These are phyloP conservation scores for Penicillium olsonii DNA, from an alignment of 2,329 filamentous ascomycete species.

Conservation along the genomic window DNA sequence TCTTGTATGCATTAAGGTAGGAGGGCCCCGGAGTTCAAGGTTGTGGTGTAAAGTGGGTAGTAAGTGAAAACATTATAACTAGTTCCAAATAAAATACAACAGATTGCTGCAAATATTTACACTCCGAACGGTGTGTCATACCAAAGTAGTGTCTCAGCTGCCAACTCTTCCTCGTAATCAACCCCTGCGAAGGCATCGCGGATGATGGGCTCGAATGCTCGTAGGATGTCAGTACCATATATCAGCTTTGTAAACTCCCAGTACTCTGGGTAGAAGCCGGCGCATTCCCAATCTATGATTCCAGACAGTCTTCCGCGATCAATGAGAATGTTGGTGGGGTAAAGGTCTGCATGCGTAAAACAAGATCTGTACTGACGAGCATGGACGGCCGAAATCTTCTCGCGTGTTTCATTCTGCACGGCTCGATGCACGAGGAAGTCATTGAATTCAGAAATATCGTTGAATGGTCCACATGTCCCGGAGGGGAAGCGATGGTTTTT, in stretches of 20 bases:
- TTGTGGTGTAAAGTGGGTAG: too few relatives aligned
- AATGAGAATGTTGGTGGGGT: constrained; percentile 23
- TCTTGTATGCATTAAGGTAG: too few relatives aligned
- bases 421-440: constrained; percentile 5
- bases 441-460: constrained; percentile 18
- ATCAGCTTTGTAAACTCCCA: constrained; percentile 31
- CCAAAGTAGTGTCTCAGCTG: constrained; percentile 14
- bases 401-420: constrained; percentile 4
- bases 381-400: constrained; percentile 1
- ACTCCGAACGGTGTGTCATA: too few relatives aligned
- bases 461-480: constrained; percentile 17
- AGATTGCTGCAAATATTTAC: too few relatives aligned
- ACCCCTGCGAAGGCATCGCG: constrained; percentile 8
- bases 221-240: constrained; percentile 9
- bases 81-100: too few relatives aligned
- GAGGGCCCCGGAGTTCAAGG: too few relatives aligned
- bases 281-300: constrained; percentile 35
- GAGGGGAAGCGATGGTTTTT: constrained; percentile 15
- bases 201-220: constrained; percentile 7
- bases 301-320: constrained; percentile 21
- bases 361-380: constrained; percentile 12
- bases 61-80: too few relatives aligned
- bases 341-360: constrained; percentile 27
- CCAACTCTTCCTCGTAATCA: constrained; percentile 14
- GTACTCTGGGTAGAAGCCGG: constrained; percentile 29